These are phyloP conservation scores for Orbilia blumenaviensis DNA, from an alignment of 2,329 filamentous ascomycete genomes.

Conservation along the genomic window DNA sequence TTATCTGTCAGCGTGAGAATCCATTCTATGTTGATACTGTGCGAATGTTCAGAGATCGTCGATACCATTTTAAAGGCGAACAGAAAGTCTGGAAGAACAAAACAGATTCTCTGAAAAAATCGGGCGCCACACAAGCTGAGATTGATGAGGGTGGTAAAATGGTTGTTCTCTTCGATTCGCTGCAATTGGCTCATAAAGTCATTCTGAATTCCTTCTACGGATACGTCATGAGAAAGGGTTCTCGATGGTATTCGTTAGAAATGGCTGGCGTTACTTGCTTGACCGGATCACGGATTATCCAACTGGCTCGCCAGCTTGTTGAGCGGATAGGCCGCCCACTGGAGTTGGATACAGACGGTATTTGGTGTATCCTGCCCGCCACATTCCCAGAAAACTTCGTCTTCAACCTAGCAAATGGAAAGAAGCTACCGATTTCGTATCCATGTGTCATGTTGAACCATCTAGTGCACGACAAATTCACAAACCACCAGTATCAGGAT, in stretches of 20 bases:
- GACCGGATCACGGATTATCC: slow-evolving; percentile 95
- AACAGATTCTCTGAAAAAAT: slow-evolving; percentile 82
- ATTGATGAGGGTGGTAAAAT: slow-evolving; percentile 98
- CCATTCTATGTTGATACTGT: slow-evolving; percentile 98
- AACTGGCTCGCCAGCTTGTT: slow-evolving; percentile 91
- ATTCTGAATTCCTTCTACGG: slow-evolving; percentile 99
- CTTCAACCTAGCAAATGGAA: slow-evolving; percentile 93
- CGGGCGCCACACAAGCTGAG: slow-evolving; percentile 78
- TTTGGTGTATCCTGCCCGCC: slow-evolving; percentile 98
- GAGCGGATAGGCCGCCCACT: slow-evolving; percentile 91
- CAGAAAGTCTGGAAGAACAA: slow-evolving; percentile 99
- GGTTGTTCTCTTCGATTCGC: slow-evolving; percentile 93
- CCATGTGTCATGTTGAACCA: slow-evolving; percentile 99
- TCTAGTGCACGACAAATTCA: slow-evolving; percentile 91
- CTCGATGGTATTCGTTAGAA: slow-evolving; percentile 98
- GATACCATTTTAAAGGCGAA: slow-evolving; percentile 98
- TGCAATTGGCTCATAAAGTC: slow-evolving; percentile 97
- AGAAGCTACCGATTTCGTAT: slow-evolving; percentile 96
- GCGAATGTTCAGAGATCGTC: slow-evolving; percentile 91
- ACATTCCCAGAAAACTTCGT: slow-evolving; percentile 96
- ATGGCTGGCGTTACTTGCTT: slow-evolving; percentile 99
- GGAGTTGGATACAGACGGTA: slow-evolving; percentile 97
- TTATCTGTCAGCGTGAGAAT: slow-evolving; percentile 97
- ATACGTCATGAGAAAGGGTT: slow-evolving; percentile 99
- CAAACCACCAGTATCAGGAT: slow-evolving; percentile 96